Evolutionary conservation across 768 basidiomycete species (phyloP), one percentile per base, ranked within the genome.

Genomic region (Amanita pallidorosea): DNA sequence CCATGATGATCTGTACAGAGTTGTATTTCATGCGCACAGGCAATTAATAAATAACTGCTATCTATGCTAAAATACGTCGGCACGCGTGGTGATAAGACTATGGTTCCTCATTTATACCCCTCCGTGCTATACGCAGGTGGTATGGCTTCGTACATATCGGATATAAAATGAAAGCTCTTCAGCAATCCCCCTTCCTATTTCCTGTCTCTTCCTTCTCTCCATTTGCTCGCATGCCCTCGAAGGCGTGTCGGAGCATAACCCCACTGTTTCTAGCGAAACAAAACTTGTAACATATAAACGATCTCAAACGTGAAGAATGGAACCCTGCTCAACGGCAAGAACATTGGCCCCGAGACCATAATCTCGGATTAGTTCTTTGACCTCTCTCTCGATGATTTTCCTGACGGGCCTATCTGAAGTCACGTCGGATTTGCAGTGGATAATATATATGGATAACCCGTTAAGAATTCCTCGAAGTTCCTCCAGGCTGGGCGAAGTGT

Each of bases 371-470:
- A 91, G 65, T 31, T 71, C 70, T 42, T 73, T 70, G 53, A 94
- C 77, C 65, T 96, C 87, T 13, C 79, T 70, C 40, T 80, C 75
- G 53, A 97, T 94, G 25, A 86, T 67, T 12, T 84, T 72, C 52
- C 73, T 70, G 27, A 82, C 77, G 27, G 81, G 77, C 23, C 65
- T 64, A 43, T 77, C 63, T n/a, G 72, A 65, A 48, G 85, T 65
- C 40, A 77, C 73, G 53, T 90, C 89, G 37, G 50, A 44, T 62
- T 97, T 96, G 72, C 89, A 89, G 60, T 96, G 92, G 37, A 80
- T 88, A 50, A 96, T 70, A 62, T 79, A 90, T n/a, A 96, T 72
- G 27, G 72, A 70, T 27, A 90, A 60, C 8, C 82, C 85, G 3
- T 65, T 57, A 25, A 90, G 67, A 9, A 75, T 73, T 38, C 75